Conservation (phyloP, 345 rosid species). For the Carallia pectinifolia region DNA sequence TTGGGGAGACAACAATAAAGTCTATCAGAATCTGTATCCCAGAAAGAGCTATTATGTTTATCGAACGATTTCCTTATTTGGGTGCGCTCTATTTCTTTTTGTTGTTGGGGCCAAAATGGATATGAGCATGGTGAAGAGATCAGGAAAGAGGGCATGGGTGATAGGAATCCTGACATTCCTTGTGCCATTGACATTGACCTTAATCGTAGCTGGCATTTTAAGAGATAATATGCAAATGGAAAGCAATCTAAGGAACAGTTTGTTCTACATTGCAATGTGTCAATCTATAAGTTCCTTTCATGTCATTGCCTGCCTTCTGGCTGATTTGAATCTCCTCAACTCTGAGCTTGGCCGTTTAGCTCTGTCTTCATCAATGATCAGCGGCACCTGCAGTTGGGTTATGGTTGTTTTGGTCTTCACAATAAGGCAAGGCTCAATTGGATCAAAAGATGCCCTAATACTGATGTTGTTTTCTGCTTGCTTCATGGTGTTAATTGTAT, state of each 20-base stretch:
- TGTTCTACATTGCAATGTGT: constrained; percentile 2
- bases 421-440: neutral
- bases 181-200: constrained; percentile 1
- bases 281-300: constrained; percentile 19
- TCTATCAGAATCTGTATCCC: constrained; percentile 4
- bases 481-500: neutral
- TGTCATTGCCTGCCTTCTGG: constrained; percentile 18
- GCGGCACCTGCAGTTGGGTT: constrained; percentile 14
- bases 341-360: constrained; percentile 22
- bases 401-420: neutral
- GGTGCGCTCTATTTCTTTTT: constrained; percentile 22
- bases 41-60: neutral
- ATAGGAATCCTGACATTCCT: constrained; percentile 14
- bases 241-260: neutral
- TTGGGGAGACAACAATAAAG: constrained; percentile 2
- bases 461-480: neutral
- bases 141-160: constrained; percentile 17
- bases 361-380: constrained; percentile 21
- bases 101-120: constrained; percentile 23
- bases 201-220: neutral
- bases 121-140: constrained; percentile 11
- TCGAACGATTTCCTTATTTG: constrained; percentile 25
- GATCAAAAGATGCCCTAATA: neutral
- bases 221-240: neutral
- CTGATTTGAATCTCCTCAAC: constrained; percentile 22